These are phyloP conservation scores for Psilocybe subaeruginosa DNA, from an alignment of 768 basidiomycete species.

Conservation along the genomic window DNA sequence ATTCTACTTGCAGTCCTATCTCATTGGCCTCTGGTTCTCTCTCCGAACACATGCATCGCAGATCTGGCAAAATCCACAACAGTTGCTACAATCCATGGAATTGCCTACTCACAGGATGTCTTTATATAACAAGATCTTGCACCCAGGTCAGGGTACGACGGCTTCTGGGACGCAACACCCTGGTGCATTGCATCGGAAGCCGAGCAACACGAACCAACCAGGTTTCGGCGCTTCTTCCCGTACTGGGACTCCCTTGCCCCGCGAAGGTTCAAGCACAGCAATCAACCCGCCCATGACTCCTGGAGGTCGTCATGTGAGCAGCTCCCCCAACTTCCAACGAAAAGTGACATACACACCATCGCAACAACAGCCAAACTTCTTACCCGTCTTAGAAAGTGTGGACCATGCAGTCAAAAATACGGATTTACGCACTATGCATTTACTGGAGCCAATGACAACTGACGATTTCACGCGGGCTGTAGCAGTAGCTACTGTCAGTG, in stretches of 20 bases:
- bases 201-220: constrained; percentile 40
- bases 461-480: constrained; percentile 95
- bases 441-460: constrained; percentile 71
- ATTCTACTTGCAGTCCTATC: constrained; percentile 72
- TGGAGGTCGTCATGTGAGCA: constrained; percentile 22
- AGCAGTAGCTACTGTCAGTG: constrained; percentile 91
- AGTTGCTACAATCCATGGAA: constrained; percentile 71
- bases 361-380: constrained; percentile 34
- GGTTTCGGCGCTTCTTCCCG: constrained; percentile 36
- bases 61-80: constrained; percentile 98
- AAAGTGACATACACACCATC: constrained; percentile 60
- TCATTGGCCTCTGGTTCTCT: constrained; percentile 98
- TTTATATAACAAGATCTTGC: constrained; percentile 62
- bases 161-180: constrained; percentile 22
- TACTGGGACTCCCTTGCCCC: constrained; percentile 40
- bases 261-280: constrained; percentile 25
- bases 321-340: constrained; percentile 47
- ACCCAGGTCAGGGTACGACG: constrained; percentile 29
- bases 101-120: constrained; percentile 60
- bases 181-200: constrained; percentile 45
- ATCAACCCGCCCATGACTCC: constrained; percentile 12
- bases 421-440: constrained; percentile 47
- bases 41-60: constrained; percentile 96
- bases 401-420: constrained; percentile 74
- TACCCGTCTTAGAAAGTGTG: constrained; percentile 79